Base-by-base conservation (phyloP, 495 filamentous ascomycete genomes). In the Xylaria cubensis region DNA sequence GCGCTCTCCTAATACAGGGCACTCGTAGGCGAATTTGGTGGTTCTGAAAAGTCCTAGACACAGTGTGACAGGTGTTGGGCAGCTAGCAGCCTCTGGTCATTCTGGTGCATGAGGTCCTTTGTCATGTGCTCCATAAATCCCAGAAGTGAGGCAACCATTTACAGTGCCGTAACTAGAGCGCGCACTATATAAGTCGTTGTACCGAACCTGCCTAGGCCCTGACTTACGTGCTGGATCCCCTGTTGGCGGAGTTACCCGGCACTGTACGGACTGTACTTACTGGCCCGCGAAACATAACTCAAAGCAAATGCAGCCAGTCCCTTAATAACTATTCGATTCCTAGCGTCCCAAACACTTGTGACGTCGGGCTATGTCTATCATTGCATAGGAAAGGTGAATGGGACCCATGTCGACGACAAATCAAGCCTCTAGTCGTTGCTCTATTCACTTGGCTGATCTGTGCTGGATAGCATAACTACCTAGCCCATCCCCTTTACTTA, bases 221-320 rank as follows among this genome's bases (percentile, higher is more conserved):
- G 12, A 42, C 39, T 42, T 42, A 42, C 12, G 39, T 32, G 29
- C 29, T 19, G 34, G 26, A 12, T 32, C 32, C 64, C 46, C 46
- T 67, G 46, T n/a, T 39, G 7, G 44, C 64, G 19, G 64, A 51
- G 46, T 51, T 34, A 67, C 64, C 44, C 44, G 64, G 64, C 64
- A 51, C 64, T 67, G 63, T 65, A 65, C 39, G 64, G 48, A 51
- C 64, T 67, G 63, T 65, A 65, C 39, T 19, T 41, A 41, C 39
- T 41, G 17, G 56, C 17, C 19, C 6, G 39, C 13, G 32, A 21
- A 39, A 39, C 34, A 61, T 19, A 10, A 39, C 21, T 56, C 51
- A 4, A 10, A 29, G 10, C 12, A 17, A 12, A 12, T 19, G 15
- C 24, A 61, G 4, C 29, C 24, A 61, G 4, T 55, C 50, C 50